Evolutionary conservation across 2,329 filamentous ascomycete species (phyloP).

Genomic region (Ceratocystis cacaofunesta): DNA sequence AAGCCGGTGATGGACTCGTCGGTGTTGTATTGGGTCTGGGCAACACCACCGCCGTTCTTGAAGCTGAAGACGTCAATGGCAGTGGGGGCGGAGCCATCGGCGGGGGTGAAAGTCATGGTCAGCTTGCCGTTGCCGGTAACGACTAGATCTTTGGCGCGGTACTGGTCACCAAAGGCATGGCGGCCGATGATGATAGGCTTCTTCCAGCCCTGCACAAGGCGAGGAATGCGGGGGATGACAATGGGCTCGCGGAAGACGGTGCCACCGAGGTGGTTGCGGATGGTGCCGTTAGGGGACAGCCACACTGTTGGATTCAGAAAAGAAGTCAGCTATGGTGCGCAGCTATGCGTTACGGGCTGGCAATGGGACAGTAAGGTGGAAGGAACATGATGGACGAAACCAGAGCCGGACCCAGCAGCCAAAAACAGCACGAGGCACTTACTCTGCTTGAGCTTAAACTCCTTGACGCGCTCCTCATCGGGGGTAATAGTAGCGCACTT

Average conservation of each 20-base stretch:
- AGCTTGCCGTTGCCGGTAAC: slow-evolving; percentile 73
- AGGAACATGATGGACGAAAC: neutral
- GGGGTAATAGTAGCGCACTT: slow-evolving; percentile 99
- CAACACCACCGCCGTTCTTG: slow-evolving; percentile 70
- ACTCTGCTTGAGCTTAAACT: slow-evolving; percentile 99
- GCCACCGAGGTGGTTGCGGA: slow-evolving; percentile 62
- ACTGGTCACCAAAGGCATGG: slow-evolving; percentile 97
- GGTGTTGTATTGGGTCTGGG: slow-evolving; percentile 97
- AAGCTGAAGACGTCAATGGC: slow-evolving; percentile 85
- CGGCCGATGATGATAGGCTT: slow-evolving; percentile 98
- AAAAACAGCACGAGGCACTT: slow-evolving; percentile 25
- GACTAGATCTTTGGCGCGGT: slow-evolving; percentile 86
- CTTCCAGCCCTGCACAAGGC: slow-evolving; percentile 93
- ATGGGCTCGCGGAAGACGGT: slow-evolving; percentile 99
- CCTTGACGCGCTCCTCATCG: slow-evolving; percentile 88
- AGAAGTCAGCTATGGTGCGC: neutral
- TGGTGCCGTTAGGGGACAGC: slow-evolving; percentile 91
- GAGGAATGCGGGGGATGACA: slow-evolving; percentile 82
- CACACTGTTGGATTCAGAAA: slow-evolving; percentile 50
- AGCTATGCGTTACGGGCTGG: neutral
- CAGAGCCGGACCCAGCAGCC: neutral
- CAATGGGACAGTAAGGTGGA: no score
- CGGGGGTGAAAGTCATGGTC: slow-evolving; percentile 84
- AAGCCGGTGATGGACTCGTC: slow-evolving; percentile 90
- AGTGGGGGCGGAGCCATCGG: slow-evolving; percentile 60